phyloP scores from a whole-genome alignment of 2,329 filamentous ascomycete genomes.

The Ophiostoma montium region DNA sequence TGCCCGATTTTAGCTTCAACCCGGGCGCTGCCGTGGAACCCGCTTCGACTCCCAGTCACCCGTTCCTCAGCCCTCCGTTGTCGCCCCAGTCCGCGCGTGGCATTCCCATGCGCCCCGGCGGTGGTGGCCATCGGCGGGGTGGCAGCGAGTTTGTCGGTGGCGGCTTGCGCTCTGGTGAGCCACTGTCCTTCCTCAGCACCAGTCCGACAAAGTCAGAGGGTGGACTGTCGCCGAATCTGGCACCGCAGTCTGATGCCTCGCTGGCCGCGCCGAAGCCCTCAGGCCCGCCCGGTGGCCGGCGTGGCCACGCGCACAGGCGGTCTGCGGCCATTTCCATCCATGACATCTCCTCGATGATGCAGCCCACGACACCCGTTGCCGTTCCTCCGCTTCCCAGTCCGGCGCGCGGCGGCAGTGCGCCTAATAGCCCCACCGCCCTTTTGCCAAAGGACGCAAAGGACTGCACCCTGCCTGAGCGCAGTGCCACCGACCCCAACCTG shows the following conservation, averaged over 20 bases:
- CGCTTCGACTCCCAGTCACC: conserved; percentile 21
- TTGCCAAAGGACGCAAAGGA: conserved; percentile 24
- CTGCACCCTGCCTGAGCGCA: conserved; percentile 15
- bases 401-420: conserved; percentile 46
- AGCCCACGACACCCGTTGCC: conserved; percentile 32
- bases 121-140: conserved; percentile 65
- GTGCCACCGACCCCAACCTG: conserved; percentile 4
- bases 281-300: conserved; percentile 26
- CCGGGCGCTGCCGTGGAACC: conserved; percentile 17
- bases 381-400: conserved; percentile 24
- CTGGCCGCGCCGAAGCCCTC: conserved; percentile 8
- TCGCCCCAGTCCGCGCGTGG: conserved; percentile 37
- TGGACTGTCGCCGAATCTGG: conserved; percentile 43
- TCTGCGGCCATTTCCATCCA: conserved; percentile 74
- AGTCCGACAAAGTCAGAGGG: conserved; percentile 53
- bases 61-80: conserved; percentile 39
- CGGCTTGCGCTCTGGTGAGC: conserved; percentile 43
- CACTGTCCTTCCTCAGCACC: conserved; percentile 48
- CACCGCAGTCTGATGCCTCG: conserved; percentile 26
- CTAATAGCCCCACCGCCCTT: conserved; percentile 42
- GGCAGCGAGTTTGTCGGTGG: conserved; percentile 81
- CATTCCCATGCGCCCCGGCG: conserved; percentile 38
- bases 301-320: conserved; percentile 67
- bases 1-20: conserved; percentile 44
- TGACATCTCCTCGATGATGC: conserved; percentile 59